Conservation (phyloP, 148 eudicot genomes). For the Heliosperma pusillum region DNA sequence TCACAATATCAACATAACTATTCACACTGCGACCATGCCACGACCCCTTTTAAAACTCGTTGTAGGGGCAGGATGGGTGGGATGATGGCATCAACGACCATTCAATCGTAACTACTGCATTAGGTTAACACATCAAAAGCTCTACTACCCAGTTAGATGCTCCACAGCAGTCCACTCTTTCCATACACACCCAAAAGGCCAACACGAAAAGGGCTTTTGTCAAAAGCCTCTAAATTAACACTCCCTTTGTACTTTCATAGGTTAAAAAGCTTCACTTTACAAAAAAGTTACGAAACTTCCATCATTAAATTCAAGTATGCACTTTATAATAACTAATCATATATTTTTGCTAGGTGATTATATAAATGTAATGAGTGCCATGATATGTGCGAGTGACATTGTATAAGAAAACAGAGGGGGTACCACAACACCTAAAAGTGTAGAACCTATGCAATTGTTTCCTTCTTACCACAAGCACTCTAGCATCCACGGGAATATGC, state of each 20-base stretch:
- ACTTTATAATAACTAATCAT: not conserved
- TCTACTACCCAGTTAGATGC: not conserved
- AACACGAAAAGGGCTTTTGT: not conserved
- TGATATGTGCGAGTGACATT: no score
- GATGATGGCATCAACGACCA: not conserved
- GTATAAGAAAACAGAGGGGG: no score
- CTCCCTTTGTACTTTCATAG: not conserved
- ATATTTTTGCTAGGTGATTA: not conserved
- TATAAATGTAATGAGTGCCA: no score
- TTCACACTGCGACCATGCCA: not conserved
- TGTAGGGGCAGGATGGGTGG: no score
- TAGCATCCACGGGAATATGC: not conserved
- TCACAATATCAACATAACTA: not conserved
- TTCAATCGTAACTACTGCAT: not conserved
- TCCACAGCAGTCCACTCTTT: not conserved
- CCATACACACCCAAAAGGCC: not conserved
- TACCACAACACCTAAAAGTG: not conserved
- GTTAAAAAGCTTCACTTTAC: not conserved
- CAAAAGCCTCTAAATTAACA: not conserved
- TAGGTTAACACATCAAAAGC: not conserved
- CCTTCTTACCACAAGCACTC: not conserved
- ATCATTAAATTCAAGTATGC: not conserved
- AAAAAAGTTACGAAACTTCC: no score
- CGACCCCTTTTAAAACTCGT: not conserved
- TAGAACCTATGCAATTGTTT: not conserved